phyloP scores from a whole-genome alignment of 805 yeast genomes.

The Ogataea glucozyma region DNA sequence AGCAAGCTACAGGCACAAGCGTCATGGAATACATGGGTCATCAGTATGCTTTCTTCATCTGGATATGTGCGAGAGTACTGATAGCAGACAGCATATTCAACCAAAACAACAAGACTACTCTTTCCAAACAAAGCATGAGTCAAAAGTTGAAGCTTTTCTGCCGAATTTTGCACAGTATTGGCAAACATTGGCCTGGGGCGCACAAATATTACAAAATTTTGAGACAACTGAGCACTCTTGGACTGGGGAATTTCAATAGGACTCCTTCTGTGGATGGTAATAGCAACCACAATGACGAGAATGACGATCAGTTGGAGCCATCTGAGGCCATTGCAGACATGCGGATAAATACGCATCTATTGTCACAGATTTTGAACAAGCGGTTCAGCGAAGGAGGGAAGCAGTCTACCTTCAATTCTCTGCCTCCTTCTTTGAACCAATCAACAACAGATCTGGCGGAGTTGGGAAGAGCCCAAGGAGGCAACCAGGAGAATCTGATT shows the following conservation, averaged over 20 bases:
- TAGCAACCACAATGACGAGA: constrained; percentile 26
- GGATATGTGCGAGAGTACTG: constrained; percentile 37
- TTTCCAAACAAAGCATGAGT: constrained; percentile 6
- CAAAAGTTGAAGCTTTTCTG: constrained; percentile 11
- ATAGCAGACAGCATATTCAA: constrained; percentile 31
- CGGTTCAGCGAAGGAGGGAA: constrained; percentile 13
- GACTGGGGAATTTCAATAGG: constrained; percentile 16
- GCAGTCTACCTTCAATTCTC: neutral
- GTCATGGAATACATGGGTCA: constrained; percentile 30
- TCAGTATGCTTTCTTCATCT: constrained; percentile 34
- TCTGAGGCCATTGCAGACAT: constrained; percentile 39
- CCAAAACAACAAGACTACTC: constrained; percentile 9
- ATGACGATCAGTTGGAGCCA: constrained; percentile 37
- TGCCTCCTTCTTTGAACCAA: constrained; percentile 1
- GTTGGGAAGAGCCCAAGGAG: neutral
- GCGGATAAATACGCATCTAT: constrained; percentile 34
- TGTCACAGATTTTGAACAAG: constrained; percentile 33
- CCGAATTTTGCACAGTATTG: constrained; percentile 21
- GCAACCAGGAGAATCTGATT: constrained; percentile 11
- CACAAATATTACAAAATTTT: constrained; percentile 32
- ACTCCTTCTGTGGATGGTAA: constrained; percentile 13
- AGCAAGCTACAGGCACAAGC: constrained; percentile 2
- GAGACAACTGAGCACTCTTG: constrained; percentile 27
- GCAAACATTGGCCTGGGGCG: constrained; percentile 32
- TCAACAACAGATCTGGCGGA: constrained; percentile 3